Conservation (phyloP, 2,329 filamentous ascomycete species). For the Xylariomycetidae sp. region DNA sequence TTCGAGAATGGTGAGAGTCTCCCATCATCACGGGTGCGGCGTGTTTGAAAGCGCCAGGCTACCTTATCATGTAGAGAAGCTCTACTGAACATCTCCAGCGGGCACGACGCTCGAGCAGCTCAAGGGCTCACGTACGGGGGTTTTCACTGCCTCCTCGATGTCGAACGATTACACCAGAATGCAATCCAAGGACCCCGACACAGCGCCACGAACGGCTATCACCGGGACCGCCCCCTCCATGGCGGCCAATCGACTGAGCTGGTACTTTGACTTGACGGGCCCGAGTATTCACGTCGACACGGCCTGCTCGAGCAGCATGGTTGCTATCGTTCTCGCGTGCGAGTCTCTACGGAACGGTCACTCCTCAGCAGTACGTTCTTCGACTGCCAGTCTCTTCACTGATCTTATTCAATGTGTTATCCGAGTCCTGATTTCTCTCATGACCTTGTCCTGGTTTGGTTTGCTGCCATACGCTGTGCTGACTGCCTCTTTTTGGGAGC, state of each 20-base stretch:
- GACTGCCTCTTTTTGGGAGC: constrained; percentile 3
- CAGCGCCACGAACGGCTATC: constrained; percentile 23
- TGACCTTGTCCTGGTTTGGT: constrained; percentile 7
- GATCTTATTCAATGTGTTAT: no score
- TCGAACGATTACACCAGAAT: constrained; percentile 31
- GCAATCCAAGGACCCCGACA: constrained; percentile 30
- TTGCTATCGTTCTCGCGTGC: constrained; percentile 26
- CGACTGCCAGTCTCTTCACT: no score
- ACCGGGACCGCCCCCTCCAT: constrained; percentile 29
- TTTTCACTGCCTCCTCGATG: constrained; percentile 35
- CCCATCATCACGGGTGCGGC: no score
- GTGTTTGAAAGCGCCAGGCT: no score
- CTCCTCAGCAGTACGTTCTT: constrained; percentile 16
- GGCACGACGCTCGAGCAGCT: constrained; percentile 27
- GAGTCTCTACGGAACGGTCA: constrained; percentile 19
- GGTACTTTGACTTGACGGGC: constrained; percentile 34
- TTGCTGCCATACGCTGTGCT: constrained; percentile 6
- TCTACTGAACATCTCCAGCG: constrained; percentile 17
- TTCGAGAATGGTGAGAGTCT: no score
- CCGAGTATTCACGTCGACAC: constrained; percentile 33
- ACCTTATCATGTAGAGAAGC: no score
- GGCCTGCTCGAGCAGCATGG: constrained; percentile 33
- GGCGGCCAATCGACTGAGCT: constrained; percentile 36
- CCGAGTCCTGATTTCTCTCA: not conserved
- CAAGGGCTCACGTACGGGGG: constrained; percentile 25